These are phyloP conservation scores for Coriaria nepalensis DNA, from an alignment of 306 rosid genomes.

Conservation along the genomic window DNA sequence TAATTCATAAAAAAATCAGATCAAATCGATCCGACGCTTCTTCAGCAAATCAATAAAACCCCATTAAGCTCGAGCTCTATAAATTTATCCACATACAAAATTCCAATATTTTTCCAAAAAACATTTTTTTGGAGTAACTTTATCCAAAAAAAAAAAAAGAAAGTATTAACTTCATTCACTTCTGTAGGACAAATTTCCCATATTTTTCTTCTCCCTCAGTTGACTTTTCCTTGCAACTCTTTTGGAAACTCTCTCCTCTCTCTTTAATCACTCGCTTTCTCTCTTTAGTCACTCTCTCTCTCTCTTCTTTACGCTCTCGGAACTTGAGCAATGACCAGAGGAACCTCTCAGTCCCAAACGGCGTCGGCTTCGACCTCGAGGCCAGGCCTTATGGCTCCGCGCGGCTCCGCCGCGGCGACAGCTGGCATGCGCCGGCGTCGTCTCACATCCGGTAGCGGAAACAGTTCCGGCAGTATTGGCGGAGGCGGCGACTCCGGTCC, in stretches of 20 bases:
- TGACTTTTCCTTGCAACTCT: too few relatives aligned
- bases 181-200: too few relatives aligned
- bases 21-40: too few relatives aligned
- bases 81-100: too few relatives aligned
- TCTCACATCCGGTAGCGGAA: slow-evolving; percentile 12
- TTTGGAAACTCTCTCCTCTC: neutral
- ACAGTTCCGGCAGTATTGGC: slow-evolving; percentile 13
- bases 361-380: slow-evolving; percentile 39
- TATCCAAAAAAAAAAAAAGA: too few relatives aligned
- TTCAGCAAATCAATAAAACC: too few relatives aligned
- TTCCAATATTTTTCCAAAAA: too few relatives aligned
- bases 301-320: slow-evolving; percentile 5
- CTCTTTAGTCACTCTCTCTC: neutral
- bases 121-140: too few relatives aligned
- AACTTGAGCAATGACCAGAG: slow-evolving; percentile 47
- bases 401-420: slow-evolving; percentile 83
- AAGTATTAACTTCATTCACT: too few relatives aligned
- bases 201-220: too few relatives aligned
- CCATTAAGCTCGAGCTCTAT: too few relatives aligned
- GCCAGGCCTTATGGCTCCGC: slow-evolving; percentile 65
- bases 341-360: slow-evolving; percentile 81
- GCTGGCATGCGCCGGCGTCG: slow-evolving; percentile 97
- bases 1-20: too few relatives aligned
- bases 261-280: neutral
- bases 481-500: slow-evolving; percentile 30